A percentile compares a stretch with the other conserved stretches of the same genome.
phyloP scores from a whole-genome alignment of 1,284 basidiomycete species.

The Phylloboletellus chloephorus region DNA sequence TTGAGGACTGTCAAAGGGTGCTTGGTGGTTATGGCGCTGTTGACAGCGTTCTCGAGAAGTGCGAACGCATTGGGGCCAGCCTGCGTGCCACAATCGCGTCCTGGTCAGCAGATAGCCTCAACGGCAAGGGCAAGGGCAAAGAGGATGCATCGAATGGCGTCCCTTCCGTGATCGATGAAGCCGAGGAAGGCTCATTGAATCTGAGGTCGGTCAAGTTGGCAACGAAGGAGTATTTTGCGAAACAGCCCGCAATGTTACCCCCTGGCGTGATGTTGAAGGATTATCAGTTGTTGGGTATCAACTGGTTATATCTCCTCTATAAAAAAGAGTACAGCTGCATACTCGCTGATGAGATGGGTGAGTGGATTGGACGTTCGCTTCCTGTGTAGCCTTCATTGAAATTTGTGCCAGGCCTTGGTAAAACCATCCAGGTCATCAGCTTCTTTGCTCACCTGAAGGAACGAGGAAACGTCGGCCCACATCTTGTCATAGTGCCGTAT shows the following conservation, averaged over 20 bases:
- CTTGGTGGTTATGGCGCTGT: conserved; percentile 89
- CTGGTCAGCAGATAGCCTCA: conserved; percentile 56
- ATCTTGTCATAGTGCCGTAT: conserved; percentile 92
- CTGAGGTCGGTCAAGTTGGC: conserved; percentile 44
- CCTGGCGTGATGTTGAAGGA: conserved; percentile 82
- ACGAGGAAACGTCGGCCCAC: conserved; percentile 72
- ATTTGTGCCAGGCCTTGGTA: conserved; percentile 72
- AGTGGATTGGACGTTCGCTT: conserved; percentile 7
- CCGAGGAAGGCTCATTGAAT: conserved; percentile 59
- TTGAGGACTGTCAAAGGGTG: conserved; percentile 86
- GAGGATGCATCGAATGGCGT: conserved; percentile 25
- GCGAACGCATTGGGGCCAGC: conserved; percentile 77
- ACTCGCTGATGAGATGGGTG: conserved; percentile 97
- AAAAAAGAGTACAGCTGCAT: conserved; percentile 84
- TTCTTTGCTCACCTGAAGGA: conserved; percentile 91
- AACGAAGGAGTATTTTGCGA: conserved; percentile 61
- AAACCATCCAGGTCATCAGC: conserved; percentile 97
- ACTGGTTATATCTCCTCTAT: conserved; percentile 93
- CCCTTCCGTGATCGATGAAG: conserved; percentile 32
- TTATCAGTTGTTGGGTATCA: conserved; percentile 95
- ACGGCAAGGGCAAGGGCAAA: conserved; percentile 39
- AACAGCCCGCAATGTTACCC: conserved; percentile 71
- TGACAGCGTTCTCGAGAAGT: conserved; percentile 83
- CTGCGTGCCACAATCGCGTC: conserved; percentile 67
- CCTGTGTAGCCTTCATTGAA: conserved; percentile 1